Base-by-base conservation (phyloP, 2,329 filamentous ascomycete genomes). In the Sordariomycetes sp. region DNA sequence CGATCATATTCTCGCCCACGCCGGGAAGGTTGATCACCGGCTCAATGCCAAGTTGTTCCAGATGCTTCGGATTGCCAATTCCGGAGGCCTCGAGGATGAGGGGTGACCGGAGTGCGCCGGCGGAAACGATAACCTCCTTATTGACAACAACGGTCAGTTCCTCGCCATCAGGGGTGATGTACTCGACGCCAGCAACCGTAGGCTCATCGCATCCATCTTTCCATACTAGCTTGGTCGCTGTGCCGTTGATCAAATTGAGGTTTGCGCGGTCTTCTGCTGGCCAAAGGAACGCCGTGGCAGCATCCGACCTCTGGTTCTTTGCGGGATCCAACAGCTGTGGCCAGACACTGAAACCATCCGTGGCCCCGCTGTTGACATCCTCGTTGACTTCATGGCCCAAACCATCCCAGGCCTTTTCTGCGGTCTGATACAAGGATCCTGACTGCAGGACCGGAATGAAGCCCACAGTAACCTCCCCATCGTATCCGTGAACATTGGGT, bases 11-110 rank as follows among this genome's bases (percentile, higher is more conserved):
- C 43, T 68, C 65, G 1, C 70, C 70, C 0, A 75, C 70, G 4
- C 68, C 69, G 1, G 64, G 64, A 1, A 65, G 54, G 19, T 68
- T 50, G 5, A 72, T 46, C 14, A 56, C 48, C 18, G 57, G 56
- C 10, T 60, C 39, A 38, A 74, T 69, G 11, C 56, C 60, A 24
- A 61, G 47, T 6, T 57, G 42, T 3, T 55, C 39, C 3, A 72
- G 49, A 12, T 68, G 57, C 2, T 53, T 53, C 16, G 50, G 44
- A 32, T 60, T 59, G 1, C 72, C 71, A 11, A 76, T 59, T 0
- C 71, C 72, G 1, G 70, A 75, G 8, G 57, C 55, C 39, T 73
- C 63, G 2, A 77, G 60, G 10, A 76, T 63, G 1, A 64, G 53
- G 1, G 72, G 70, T 8, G 65, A 68, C 37, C 64, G 60, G 34